A percentile compares a stretch with the other conserved stretches of the same genome.
Evolutionary conservation across 225 moss, liverwort and hornwort species (phyloP).

Genomic region (Physcomitrium patens): DNA sequence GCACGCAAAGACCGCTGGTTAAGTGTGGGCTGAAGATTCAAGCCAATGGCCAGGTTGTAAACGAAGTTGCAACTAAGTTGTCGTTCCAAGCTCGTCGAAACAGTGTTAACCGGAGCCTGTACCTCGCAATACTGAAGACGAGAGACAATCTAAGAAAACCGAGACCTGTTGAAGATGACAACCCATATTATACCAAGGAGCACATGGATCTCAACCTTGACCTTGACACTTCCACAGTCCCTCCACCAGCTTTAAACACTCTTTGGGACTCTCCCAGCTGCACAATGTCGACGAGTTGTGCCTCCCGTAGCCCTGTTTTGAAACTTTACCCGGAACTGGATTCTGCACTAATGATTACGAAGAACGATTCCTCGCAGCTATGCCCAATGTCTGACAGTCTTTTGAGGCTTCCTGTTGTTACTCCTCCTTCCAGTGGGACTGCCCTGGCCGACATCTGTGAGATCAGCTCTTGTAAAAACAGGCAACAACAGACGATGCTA

Average conservation of each 20-base stretch:
- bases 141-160: slow-evolving; percentile 14
- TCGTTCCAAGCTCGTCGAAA: slow-evolving; percentile 1
- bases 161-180: neutral
- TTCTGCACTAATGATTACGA: neutral
- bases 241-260: neutral
- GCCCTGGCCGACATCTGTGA: slow-evolving; percentile 19
- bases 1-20: neutral
- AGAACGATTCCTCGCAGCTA: slow-evolving; percentile 1
- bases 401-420: slow-evolving; percentile 2
- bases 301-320: slow-evolving; percentile 23
- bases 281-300: slow-evolving; percentile 9
- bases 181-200: slow-evolving; percentile 12
- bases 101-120: slow-evolving; percentile 26
- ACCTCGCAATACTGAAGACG: slow-evolving; percentile 35
- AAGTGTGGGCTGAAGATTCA: neutral
- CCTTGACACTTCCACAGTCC: slow-evolving; percentile 9
- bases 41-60: neutral
- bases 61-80: neutral
- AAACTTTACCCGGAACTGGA: slow-evolving; percentile 19
- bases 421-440: neutral
- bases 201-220: slow-evolving; percentile 34
- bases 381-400: slow-evolving; percentile 3
- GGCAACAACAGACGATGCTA: slow-evolving; percentile 6
- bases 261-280: slow-evolving; percentile 25
- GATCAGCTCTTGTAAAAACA: slow-evolving; percentile 3